Percentiles rank a stretch among this genome's conserved stretches.
Conservation (phyloP, 2,329 filamentous ascomycete genomes). For the Ophiostoma himal-ulmi region DNA sequence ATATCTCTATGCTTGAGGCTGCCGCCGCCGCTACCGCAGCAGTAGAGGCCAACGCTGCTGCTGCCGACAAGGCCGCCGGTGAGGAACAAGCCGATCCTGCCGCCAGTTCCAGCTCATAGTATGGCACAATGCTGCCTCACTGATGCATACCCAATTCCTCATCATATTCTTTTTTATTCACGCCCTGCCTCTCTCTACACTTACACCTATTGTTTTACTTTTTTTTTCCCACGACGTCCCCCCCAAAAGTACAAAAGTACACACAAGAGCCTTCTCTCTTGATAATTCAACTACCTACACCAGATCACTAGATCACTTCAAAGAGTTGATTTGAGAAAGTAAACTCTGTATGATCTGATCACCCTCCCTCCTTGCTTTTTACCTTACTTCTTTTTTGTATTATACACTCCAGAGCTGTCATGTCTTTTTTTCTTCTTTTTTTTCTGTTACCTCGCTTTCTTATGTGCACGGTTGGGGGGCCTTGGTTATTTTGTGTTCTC, state of each 20-base stretch:
- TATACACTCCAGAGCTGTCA: slow-evolving; percentile 17
- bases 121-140: neutral
- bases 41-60: slow-evolving; percentile 14
- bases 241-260: slow-evolving; percentile 11
- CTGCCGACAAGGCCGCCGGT: slow-evolving; percentile 1
- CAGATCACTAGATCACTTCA: neutral
- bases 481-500: neutral
- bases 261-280: neutral
- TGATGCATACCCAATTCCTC: neutral
- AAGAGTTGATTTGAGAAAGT: neutral
- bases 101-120: neutral
- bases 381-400: slow-evolving; percentile 15
- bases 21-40: slow-evolving; percentile 15
- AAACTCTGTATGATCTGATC: neutral
- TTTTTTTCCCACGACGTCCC: neutral
- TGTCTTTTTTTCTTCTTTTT: slow-evolving; percentile 6
- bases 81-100: neutral
- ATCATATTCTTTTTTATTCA: neutral
- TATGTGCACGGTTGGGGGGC: slow-evolving; percentile 13
- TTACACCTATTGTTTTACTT: neutral
- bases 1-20: slow-evolving; percentile 7
- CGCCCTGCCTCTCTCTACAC: neutral
- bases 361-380: neutral
- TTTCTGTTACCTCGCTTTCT: slow-evolving; percentile 4
- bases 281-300: neutral